phyloP scores from a whole-genome alignment of 2,329 filamentous ascomycete genomes.

The Apiospora pterosperma region DNA sequence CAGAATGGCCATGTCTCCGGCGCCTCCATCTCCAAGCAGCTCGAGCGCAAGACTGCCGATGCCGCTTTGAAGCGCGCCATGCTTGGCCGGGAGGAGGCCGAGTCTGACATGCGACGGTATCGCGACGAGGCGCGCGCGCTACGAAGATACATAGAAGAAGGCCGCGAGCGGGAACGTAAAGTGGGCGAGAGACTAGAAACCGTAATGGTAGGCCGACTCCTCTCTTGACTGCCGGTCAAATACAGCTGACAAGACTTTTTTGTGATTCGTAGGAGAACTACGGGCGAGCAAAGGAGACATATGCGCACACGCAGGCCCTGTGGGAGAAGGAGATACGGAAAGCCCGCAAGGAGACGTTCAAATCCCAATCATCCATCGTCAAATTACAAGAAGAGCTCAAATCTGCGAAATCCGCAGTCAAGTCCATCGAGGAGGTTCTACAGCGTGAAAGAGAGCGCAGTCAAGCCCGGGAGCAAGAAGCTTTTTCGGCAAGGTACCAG shows the following conservation, averaged over 20 bases:
- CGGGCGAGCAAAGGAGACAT: conserved; percentile 65
- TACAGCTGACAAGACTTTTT: not conserved
- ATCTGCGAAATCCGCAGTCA: conserved; percentile 50
- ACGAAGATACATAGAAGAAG: conserved; percentile 59
- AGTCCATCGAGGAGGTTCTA: conserved; percentile 55
- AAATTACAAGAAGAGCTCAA: conserved; percentile 75
- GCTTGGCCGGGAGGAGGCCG: conserved; percentile 68
- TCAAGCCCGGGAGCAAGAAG: conserved; percentile 63
- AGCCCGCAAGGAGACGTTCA: conserved; percentile 70
- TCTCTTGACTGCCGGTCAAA: not conserved
- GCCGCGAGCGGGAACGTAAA: conserved; percentile 61
- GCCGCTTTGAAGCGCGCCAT: conserved; percentile 64
- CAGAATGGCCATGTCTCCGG: conserved; percentile 10
- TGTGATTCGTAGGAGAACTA: conserved; percentile 59
- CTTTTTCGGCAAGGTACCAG: conserved; percentile 64
- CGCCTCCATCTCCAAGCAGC: conserved; percentile 45
- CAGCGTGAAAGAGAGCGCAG: conserved; percentile 62
- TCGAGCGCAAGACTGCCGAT: conserved; percentile 63
- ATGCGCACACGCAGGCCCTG: conserved; percentile 61
- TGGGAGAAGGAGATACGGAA: conserved; percentile 74
- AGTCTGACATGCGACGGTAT: conserved; percentile 62
- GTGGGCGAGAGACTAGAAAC: conserved; percentile 65
- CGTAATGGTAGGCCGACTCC: conserved; percentile 56
- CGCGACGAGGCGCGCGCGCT: conserved; percentile 58
- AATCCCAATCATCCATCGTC: conserved; percentile 65